Percentiles rank a stretch among this genome's conserved stretches.
These are phyloP conservation scores for Crithidia thermophila DNA, from an alignment of 208 protist genomes.

Conservation along the genomic window DNA sequence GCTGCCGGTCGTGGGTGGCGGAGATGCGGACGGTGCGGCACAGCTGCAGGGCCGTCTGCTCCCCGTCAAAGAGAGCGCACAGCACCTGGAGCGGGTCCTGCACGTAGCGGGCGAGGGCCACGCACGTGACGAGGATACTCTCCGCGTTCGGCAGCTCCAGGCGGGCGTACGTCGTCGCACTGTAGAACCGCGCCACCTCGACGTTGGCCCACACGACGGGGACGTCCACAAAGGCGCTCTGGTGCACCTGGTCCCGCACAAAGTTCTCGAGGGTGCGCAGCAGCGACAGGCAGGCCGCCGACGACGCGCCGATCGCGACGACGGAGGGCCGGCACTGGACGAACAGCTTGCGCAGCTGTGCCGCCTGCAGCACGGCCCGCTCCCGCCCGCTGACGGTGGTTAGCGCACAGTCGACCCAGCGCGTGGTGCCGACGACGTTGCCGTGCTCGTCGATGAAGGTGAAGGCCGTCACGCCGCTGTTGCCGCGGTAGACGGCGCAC, in stretches of 20 bases:
- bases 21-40: constrained; percentile 43
- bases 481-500: constrained; percentile 74
- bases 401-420: constrained; percentile 73
- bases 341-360: constrained; percentile 71
- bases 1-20: constrained; percentile 43
- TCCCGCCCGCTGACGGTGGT: constrained; percentile 55
- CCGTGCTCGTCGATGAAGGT: constrained; percentile 81
- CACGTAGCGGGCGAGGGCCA: constrained; percentile 69
- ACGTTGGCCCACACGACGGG: constrained; percentile 74
- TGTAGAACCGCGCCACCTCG: constrained; percentile 74
- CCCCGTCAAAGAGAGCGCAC: constrained; percentile 70
- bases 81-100: constrained; percentile 78
- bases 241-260: constrained; percentile 53
- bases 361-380: constrained; percentile 51
- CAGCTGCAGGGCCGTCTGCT: constrained; percentile 64
- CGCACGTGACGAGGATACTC: constrained; percentile 41
- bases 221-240: constrained; percentile 43
- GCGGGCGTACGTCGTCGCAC: constrained; percentile 51
- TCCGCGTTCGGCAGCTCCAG: constrained; percentile 52
- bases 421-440: constrained; percentile 59
- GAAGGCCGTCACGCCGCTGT: constrained; percentile 72
- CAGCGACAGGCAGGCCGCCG: constrained; percentile 41
- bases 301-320: constrained; percentile 69
- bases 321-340: constrained; percentile 60
- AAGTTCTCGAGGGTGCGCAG: constrained; percentile 73